Evolutionary conservation across 177 flowering plant species (phyloP).

Genomic region (Vitis hybrid): DNA sequence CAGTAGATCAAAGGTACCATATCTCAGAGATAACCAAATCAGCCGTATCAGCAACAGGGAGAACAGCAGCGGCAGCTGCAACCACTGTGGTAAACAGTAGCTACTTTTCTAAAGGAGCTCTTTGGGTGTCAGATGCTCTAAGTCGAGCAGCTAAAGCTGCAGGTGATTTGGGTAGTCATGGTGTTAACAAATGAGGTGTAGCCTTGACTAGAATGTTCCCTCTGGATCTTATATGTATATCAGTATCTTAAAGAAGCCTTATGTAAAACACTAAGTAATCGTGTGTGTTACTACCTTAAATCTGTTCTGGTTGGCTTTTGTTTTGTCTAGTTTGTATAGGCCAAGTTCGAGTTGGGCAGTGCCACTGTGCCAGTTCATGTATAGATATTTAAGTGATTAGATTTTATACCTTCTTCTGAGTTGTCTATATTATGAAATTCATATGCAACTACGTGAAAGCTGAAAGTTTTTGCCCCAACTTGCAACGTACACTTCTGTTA

Average conservation of each 20-base stretch:
- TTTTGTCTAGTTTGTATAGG: too few relatives aligned
- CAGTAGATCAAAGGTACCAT: slow-evolving; percentile 66
- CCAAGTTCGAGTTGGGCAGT: too few relatives aligned
- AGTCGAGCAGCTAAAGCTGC: slow-evolving; percentile 68
- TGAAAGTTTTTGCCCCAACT: too few relatives aligned
- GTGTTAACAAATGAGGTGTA: slow-evolving; percentile 25
- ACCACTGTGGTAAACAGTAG: slow-evolving; percentile 66
- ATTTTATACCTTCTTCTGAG: too few relatives aligned
- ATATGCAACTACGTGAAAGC: too few relatives aligned
- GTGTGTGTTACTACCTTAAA: too few relatives aligned
- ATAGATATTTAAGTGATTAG: too few relatives aligned
- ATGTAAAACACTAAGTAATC: neutral
- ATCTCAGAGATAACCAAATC: slow-evolving; percentile 54
- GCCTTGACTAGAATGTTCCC: neutral
- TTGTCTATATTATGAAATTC: too few relatives aligned
- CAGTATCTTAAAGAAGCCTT: neutral
- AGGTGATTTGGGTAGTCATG: slow-evolving; percentile 65
- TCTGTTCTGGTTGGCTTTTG: too few relatives aligned
- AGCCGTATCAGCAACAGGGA: slow-evolving; percentile 55
- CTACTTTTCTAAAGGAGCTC: slow-evolving; percentile 81
- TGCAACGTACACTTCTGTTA: too few relatives aligned
- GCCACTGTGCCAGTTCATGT: too few relatives aligned
- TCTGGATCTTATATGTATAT: neutral
- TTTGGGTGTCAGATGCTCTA: slow-evolving; percentile 76
- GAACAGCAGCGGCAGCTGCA: slow-evolving; percentile 66